Base-by-base conservation (phyloP, 129 eudicot genomes). In the Silybum marianum region DNA sequence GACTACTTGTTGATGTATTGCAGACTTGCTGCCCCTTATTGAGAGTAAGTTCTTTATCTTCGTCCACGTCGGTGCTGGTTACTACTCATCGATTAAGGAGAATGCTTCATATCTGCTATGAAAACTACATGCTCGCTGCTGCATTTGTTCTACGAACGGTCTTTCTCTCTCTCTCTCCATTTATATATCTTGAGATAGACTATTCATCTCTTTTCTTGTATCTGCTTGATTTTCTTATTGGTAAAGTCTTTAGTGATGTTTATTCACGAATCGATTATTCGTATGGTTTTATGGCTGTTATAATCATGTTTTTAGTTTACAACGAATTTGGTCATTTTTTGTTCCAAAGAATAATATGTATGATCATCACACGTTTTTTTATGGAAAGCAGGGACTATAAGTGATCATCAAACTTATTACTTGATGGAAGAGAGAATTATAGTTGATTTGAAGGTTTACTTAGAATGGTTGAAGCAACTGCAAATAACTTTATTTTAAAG, bases 11-110 rank as follows among this genome's bases (percentile, higher is more conserved):
- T 26, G 30, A 0, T 26, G 30, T 26, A 26, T 26, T 26, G 30
- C 1, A 26, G 30, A 26, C 30, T 26, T 26, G 1, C 30, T 26
- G 1, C 30, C 30, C 30, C 30, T 0, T 1, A 26, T 26, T 26
- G 30, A 26, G 30, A 26, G 30, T 26, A 26, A 26, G 30, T 26
- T 26, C 30, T 26, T 26, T 26, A 2, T 26, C 30, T 1, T 26
- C 30, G 30, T 26, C 30, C 98, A 96, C 83, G 99, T 96, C 40
- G 98, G 98, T 72, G 98, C 99, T 32, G 98, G 99, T 60, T 96
- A 76, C 73, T 98, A 96, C 88, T 73, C 99, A 72, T 95, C 98
- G 81, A 75, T 86, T 71, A 91, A 90, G 82, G 99, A 96, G 90
- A 93, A 89, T 79, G 81, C 92, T 73, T 93, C 93, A 78, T 88